Conservation (phyloP, 164 flowering plant genomes). For the Nymphaea colorata region DNA sequence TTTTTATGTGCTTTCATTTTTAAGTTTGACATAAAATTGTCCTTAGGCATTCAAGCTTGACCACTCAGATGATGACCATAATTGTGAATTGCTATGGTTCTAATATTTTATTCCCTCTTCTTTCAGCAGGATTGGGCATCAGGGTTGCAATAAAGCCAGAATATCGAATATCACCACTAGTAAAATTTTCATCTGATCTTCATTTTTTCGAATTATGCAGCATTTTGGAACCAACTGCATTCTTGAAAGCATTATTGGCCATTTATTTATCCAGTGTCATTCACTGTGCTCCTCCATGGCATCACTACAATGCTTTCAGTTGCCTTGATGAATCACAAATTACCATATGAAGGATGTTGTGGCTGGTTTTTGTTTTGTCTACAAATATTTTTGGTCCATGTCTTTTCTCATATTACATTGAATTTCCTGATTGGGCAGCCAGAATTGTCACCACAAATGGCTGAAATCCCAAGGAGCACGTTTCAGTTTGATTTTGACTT, state of each 20-base stretch:
- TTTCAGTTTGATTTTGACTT: constrained; percentile 85
- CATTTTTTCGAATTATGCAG: neutral
- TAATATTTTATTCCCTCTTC: neutral
- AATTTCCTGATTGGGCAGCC: constrained; percentile 36
- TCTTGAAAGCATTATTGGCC: too few species aligned
- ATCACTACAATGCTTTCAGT: too few species aligned
- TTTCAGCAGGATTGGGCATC: constrained; percentile 67
- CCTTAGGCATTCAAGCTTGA: too few species aligned
- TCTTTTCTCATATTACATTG: neutral
- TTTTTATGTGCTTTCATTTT: too few species aligned
- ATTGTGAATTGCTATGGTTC: too few species aligned
- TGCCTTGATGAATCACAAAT: neutral
- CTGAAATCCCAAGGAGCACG: constrained; percentile 71
- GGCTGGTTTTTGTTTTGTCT: neutral
- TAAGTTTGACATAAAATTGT: too few species aligned
- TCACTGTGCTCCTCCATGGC: too few species aligned
- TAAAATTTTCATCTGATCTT: constrained; percentile 14
- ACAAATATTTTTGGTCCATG: neutral
- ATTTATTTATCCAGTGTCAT: too few species aligned
- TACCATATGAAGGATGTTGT: neutral
- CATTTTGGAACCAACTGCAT: too few species aligned
- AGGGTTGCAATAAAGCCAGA: constrained; percentile 68
- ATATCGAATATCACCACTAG: constrained; percentile 71
- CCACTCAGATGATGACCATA: too few species aligned
- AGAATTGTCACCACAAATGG: constrained; percentile 43